phyloP scores from a whole-genome alignment of 805 yeast species.

The Priceomyces haplophilus region DNA sequence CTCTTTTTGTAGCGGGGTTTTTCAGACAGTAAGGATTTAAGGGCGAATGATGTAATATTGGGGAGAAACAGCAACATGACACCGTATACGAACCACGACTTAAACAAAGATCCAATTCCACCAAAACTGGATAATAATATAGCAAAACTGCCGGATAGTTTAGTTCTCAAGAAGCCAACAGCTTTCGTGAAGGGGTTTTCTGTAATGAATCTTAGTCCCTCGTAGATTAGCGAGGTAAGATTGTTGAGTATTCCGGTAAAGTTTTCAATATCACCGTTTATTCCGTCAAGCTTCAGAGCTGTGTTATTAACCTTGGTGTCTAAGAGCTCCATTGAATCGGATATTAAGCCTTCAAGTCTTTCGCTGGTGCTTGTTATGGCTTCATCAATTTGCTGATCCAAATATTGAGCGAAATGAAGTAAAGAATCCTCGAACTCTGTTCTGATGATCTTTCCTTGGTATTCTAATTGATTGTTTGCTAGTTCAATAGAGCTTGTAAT shows the following conservation, averaged over 20 bases:
- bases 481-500: not conserved
- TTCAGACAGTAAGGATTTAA: not conserved
- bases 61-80: not conserved
- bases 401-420: constrained; percentile 4
- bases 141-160: not conserved
- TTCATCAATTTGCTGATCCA: constrained; percentile 6
- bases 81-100: not conserved
- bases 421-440: constrained; percentile 8
- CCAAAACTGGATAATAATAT: not conserved
- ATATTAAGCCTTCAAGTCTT: constrained; percentile 7
- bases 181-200: constrained; percentile 1
- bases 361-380: constrained; percentile 4
- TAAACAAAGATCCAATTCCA: not conserved
- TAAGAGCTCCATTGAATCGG: constrained; percentile 6
- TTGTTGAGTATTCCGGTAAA: constrained; percentile 7
- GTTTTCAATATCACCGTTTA: constrained; percentile 7
- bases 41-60: not conserved
- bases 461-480: constrained; percentile 1
- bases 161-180: not conserved
- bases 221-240: constrained; percentile 6
- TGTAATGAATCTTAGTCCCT: constrained; percentile 6
- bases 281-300: constrained; percentile 7
- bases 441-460: constrained; percentile 3
- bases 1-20: not conserved
- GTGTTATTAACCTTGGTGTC: constrained; percentile 10